Base-by-base conservation (phyloP, 306 rosid genomes). In the Alnus glutinosa region DNA sequence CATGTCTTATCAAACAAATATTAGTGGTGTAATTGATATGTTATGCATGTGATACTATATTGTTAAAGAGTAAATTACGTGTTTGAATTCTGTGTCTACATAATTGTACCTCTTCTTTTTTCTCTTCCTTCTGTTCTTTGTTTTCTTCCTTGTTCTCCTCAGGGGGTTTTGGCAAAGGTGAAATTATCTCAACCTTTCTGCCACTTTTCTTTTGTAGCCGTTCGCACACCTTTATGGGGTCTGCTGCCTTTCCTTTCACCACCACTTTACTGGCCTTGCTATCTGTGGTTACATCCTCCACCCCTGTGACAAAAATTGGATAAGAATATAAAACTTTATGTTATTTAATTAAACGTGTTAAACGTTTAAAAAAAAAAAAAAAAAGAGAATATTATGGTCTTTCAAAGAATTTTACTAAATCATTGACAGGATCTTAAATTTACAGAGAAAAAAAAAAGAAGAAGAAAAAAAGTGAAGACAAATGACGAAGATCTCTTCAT, bases 181-280 rank as follows among this genome's bases (percentile, higher is more conserved):
- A 93, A 81, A 93, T 88, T 37, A 93, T 81, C 81, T 89, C 92
- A 74, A 93, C 98, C 86, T 93, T 93, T 61, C 87, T 88, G 18
- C 98, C 98, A 81, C 98, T 91, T 86, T 93, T 93, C 98, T 86
- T 91, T 82, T 91, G 92, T 51, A 93, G 78, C 81, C 98, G 89
- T 88, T 88, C 93, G 69, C 84, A 78, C n/a, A 93, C 97, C 87
- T 91, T 91, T 78, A 86, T 85, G 74, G 98, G 98, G 91, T 93
- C 92, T 86, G 93, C 98, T 79, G 88, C 87, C 78, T 91, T 93
- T 50, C 98, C 98, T 84, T 88, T 91, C 85, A 93, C 97, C 54
- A 93, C 91, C 77, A 91, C 97, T 75, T 86, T 93, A 80, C 93
- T 86, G 11, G 84, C 79, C 74, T 91, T 93, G 86, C 92, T 80